phyloP scores from a whole-genome alignment of 805 yeast genomes.

The Candida nemodendra region DNA sequence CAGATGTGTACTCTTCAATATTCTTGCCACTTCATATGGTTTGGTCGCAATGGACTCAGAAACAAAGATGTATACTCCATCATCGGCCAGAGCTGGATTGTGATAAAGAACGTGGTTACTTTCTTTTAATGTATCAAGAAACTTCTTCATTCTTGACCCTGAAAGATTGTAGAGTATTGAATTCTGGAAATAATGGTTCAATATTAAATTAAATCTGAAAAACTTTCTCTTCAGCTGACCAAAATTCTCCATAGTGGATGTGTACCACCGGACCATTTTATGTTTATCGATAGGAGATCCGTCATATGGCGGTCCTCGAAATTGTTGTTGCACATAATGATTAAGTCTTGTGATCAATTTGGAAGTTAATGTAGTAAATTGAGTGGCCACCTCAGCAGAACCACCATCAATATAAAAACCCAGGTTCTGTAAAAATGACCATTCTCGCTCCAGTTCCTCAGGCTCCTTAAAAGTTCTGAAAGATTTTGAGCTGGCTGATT shows the following conservation, averaged over 20 bases:
- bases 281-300: slow-evolving; percentile 33
- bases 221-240: slow-evolving; percentile 80
- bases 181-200: slow-evolving; percentile 72
- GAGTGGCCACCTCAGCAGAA: slow-evolving; percentile 76
- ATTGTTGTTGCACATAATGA: slow-evolving; percentile 69
- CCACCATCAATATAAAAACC: slow-evolving; percentile 82
- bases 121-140: slow-evolving; percentile 58
- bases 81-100: slow-evolving; percentile 58
- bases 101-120: slow-evolving; percentile 77
- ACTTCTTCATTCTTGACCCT: slow-evolving; percentile 44
- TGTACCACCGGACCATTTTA: slow-evolving; percentile 62
- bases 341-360: slow-evolving; percentile 67
- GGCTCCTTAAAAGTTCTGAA: slow-evolving; percentile 89
- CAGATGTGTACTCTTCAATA: slow-evolving; percentile 45
- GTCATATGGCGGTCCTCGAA: slow-evolving; percentile 55
- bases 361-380: slow-evolving; percentile 62
- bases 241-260: slow-evolving; percentile 64
- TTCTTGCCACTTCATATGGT: slow-evolving; percentile 43
- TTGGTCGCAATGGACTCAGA: slow-evolving; percentile 50
- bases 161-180: slow-evolving; percentile 60
- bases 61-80: slow-evolving; percentile 80
- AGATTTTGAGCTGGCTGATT: slow-evolving; percentile 51
- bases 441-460: slow-evolving; percentile 80
- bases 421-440: slow-evolving; percentile 72
- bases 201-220: slow-evolving; percentile 67